Evolutionary conservation across 2,329 filamentous ascomycete species (phyloP).

Genomic region (Aspergillus sp.): DNA sequence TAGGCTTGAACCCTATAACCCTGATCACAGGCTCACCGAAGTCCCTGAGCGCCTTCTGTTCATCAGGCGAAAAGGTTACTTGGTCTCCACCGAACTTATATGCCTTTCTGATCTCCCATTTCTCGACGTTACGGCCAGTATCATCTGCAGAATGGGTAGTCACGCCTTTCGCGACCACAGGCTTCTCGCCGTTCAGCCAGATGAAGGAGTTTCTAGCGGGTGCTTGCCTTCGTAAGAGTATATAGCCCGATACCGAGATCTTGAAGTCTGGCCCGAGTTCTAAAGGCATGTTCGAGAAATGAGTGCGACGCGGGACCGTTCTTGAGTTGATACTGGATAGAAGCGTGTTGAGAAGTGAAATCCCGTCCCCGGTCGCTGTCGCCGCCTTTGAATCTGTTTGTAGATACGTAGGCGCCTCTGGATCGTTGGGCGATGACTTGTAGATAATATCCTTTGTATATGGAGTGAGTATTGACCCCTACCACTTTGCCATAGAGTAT

Average conservation of each 20-base stretch:
- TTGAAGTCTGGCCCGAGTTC: constrained; percentile 81
- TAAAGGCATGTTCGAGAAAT: constrained; percentile 84
- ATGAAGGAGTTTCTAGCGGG: constrained; percentile 83
- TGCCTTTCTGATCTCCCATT: constrained; percentile 80
- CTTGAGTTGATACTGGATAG: constrained; percentile 89
- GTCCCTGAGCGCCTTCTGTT: constrained; percentile 73
- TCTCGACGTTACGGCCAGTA: constrained; percentile 73
- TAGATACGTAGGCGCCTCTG: constrained; percentile 63
- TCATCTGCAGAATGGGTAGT: constrained; percentile 78
- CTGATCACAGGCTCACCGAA: constrained; percentile 83
- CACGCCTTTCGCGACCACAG: constrained; percentile 74
- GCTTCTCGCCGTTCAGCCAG: constrained; percentile 81
- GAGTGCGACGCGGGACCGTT: constrained; percentile 77
- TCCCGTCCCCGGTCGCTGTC: constrained; percentile 70
- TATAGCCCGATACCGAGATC: constrained; percentile 92
- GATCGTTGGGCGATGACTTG: constrained; percentile 68
- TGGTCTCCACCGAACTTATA: constrained; percentile 96
- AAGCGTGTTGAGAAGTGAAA: constrained; percentile 76
- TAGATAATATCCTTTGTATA: constrained; percentile 80
- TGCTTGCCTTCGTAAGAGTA: constrained; percentile 80
- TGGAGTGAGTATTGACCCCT: constrained; percentile 20
- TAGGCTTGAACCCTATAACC: constrained; percentile 90
- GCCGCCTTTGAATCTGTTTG: constrained; percentile 56
- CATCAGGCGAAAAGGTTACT: constrained; percentile 80
- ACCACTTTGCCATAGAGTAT: background rate